phyloP scores from a whole-genome alignment of 1,139 yeast genomes.

The Nadsonia starkeyi-henricii region DNA sequence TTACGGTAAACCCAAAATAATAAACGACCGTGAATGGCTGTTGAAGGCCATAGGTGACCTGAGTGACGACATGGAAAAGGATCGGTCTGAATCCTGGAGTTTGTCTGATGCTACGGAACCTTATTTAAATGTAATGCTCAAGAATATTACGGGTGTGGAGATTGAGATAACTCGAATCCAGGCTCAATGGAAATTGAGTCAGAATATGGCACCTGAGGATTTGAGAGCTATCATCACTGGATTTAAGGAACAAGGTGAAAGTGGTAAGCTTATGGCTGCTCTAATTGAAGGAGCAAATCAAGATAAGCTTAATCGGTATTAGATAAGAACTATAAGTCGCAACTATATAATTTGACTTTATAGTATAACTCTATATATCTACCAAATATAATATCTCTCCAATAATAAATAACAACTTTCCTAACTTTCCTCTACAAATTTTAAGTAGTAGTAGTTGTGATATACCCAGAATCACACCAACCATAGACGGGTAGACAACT shows the following conservation, averaged over 20 bases:
- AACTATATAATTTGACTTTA: no score
- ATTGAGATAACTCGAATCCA: not conserved
- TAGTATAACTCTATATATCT: no score
- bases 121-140: not conserved
- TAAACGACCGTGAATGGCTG: constrained; percentile 25
- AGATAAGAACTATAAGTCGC: not conserved
- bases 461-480: constrained; percentile 55
- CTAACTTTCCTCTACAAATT: no score
- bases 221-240: not conserved
- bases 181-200: not conserved
- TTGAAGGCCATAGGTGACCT: not conserved
- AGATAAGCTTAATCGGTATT: not conserved
- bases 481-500: constrained; percentile 59
- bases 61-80: not conserved
- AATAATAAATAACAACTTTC: no score
- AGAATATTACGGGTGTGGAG: not conserved
- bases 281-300: not conserved
- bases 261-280: not conserved
- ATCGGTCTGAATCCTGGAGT: not conserved
- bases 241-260: not conserved
- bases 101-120: not conserved
- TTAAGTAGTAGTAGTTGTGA: constrained; percentile 16
- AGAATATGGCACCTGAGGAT: not conserved
- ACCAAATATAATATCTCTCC: no score
- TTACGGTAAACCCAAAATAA: constrained; percentile 37